A percentile compares a stretch with the other conserved stretches of the same genome.
Conservation (phyloP, 2,329 filamentous ascomycete genomes). For the Pseudogymnoascus sp. region DNA sequence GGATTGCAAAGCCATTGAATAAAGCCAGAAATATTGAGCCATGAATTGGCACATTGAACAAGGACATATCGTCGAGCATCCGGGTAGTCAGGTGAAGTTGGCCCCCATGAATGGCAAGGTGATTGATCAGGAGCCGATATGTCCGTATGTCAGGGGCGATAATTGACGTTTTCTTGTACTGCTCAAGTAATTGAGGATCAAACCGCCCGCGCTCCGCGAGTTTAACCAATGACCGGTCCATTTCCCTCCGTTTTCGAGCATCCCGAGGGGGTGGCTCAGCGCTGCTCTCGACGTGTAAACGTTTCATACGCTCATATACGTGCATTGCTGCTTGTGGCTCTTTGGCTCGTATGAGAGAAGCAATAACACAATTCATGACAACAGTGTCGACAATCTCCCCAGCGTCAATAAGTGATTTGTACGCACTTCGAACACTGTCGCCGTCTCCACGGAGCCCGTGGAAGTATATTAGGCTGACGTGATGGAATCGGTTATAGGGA, state of each 20-base stretch:
- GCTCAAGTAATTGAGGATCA: conserved; percentile 44
- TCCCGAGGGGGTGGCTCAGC: conserved; percentile 27
- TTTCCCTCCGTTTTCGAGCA: conserved; percentile 27
- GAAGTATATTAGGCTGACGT: conserved; percentile 75
- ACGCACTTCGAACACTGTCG: conserved; percentile 65
- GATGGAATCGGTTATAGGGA: conserved; percentile 67
- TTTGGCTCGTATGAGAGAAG: conserved; percentile 65
- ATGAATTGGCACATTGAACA: conserved; percentile 58
- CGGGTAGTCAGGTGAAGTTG: conserved; percentile 62
- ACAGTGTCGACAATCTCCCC: conserved; percentile 84
- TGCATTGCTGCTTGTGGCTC: conserved; percentile 71
- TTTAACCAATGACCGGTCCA: conserved; percentile 50
- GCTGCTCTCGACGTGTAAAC: conserved; percentile 22
- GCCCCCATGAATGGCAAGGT: conserved; percentile 62
- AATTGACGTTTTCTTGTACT: conserved; percentile 53
- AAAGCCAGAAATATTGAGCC: conserved; percentile 71
- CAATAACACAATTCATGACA: conserved; percentile 79
- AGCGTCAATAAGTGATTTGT: conserved; percentile 71
- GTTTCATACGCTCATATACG: conserved; percentile 79
- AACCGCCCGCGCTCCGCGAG: conserved; percentile 46
- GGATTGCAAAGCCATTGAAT: conserved; percentile 70
- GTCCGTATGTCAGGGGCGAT: conserved; percentile 70
- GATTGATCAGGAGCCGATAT: conserved; percentile 68
- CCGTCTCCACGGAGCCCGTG: conserved; percentile 69
- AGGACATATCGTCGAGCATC: conserved; percentile 73